Conservation (phyloP, 164 flowering plant species). For the Liriodendron chinense region DNA sequence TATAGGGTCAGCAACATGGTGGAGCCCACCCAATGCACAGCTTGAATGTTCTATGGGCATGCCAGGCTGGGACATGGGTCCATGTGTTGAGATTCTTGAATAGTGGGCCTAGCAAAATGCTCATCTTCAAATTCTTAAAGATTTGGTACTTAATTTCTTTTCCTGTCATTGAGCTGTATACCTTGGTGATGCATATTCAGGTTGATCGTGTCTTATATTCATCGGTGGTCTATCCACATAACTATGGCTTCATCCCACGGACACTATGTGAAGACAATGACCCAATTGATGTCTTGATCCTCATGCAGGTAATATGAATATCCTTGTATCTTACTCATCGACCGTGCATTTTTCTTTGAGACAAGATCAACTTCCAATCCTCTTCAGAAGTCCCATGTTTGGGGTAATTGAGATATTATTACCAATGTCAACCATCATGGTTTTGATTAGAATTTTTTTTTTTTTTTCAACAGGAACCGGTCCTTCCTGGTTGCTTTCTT, state of each 20-base stretch:
- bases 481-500: conserved; percentile 66
- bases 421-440: background rate
- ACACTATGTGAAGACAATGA: conserved; percentile 75
- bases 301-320: conserved; percentile 57
- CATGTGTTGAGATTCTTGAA: background rate
- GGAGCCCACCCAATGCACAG: too few species aligned
- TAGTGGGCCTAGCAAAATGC: background rate
- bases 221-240: conserved; percentile 75
- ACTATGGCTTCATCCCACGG: conserved; percentile 74
- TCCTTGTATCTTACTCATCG: background rate
- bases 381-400: background rate
- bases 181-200: conserved; percentile 27
- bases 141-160: background rate
- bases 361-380: background rate
- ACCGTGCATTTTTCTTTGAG: background rate
- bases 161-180: background rate
- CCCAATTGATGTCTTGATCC: conserved; percentile 64
- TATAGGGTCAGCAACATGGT: too few species aligned
- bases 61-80: background rate
- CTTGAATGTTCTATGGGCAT: too few species aligned
- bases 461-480: conserved; percentile 49
- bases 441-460: too few species aligned
- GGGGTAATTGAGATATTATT: too few species aligned
- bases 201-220: conserved; percentile 68
- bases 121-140: background rate